Evolutionary conservation across 129 eudicot genomes (phyloP).

Genomic region (Saposhnikovia divaricata): DNA sequence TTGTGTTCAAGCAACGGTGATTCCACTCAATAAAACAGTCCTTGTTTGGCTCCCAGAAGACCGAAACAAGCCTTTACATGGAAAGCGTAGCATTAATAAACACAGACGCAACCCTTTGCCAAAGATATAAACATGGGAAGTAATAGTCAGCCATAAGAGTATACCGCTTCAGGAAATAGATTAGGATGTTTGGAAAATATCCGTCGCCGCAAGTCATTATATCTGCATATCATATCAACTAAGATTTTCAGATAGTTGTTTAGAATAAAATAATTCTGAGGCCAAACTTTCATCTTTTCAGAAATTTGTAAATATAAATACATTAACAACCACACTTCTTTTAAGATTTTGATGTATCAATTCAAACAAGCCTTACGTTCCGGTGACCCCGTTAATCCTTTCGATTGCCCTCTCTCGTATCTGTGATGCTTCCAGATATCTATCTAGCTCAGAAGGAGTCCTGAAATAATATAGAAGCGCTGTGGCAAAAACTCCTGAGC

Average conservation of each 20-base stretch:
- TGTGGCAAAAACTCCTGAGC: conserved; percentile 73
- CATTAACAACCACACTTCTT: not conserved
- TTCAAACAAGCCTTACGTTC: conserved; percentile 58
- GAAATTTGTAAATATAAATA: not conserved
- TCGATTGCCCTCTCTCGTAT: conserved; percentile 86
- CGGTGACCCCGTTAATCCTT: conserved; percentile 78
- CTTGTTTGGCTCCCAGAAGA: not conserved
- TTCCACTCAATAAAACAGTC: not conserved
- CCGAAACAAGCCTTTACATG: not conserved
- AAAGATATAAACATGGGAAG: not conserved
- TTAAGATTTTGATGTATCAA: not conserved
- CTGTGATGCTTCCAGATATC: conserved; percentile 89
- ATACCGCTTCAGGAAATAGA: conserved; percentile 89
- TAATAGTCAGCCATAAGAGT: not conserved
- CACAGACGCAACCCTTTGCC: not conserved
- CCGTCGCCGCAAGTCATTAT: conserved; percentile 68
- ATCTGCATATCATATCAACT: conserved; percentile 41
- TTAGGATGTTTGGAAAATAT: conserved; percentile 82
- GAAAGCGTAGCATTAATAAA: not conserved
- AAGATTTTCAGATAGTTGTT: not conserved
- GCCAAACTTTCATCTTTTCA: not conserved
- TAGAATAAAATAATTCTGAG: not conserved
- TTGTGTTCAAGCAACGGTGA: not conserved
- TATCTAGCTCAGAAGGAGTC: conserved; percentile 86
- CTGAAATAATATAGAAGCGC: conserved; percentile 71